These are phyloP conservation scores for Phytophthora quininea DNA, from an alignment of 352 stramenopile species.

Conservation along the genomic window DNA sequence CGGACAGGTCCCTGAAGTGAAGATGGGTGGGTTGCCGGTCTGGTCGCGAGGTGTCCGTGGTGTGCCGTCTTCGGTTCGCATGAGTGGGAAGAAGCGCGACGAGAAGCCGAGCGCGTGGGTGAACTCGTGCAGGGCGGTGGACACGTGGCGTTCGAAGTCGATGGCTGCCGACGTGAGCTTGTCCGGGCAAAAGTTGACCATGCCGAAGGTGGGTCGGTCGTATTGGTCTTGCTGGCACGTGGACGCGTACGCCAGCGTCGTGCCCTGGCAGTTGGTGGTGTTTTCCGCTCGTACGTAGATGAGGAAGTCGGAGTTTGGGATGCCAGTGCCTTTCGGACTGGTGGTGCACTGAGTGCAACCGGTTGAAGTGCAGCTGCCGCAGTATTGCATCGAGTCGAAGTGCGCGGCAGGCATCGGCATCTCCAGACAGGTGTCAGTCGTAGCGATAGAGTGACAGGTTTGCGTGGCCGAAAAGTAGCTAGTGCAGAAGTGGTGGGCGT, in stretches of 20 bases:
- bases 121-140: constrained; percentile 77
- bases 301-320: constrained; percentile 66
- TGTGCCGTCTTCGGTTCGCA: constrained; percentile 64
- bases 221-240: constrained; percentile 85
- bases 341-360: constrained; percentile 41
- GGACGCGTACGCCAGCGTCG: constrained; percentile 68
- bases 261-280: constrained; percentile 48
- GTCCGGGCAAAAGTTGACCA: constrained; percentile 79
- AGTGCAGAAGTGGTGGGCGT: constrained; percentile 59
- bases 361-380: constrained; percentile 42
- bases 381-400: constrained; percentile 51
- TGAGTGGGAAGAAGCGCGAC: constrained; percentile 66
- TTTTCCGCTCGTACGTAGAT: constrained; percentile 64
- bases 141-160: constrained; percentile 61
- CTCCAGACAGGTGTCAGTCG: constrained; percentile 62
- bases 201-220: constrained; percentile 81
- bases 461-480: constrained; percentile 46
- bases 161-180: constrained; percentile 46
- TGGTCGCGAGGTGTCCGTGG: constrained; percentile 57
- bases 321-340: constrained; percentile 33
- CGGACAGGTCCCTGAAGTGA: constrained; percentile 39
- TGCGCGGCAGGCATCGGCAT: constrained; percentile 70
- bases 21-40: constrained; percentile 41
- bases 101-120: constrained; percentile 78
- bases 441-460: constrained; percentile 55